Percentiles rank a stretch among this genome's conserved stretches.
phyloP scores from a whole-genome alignment of 257 asterid genomes.

The Solanum stenotomum region DNA sequence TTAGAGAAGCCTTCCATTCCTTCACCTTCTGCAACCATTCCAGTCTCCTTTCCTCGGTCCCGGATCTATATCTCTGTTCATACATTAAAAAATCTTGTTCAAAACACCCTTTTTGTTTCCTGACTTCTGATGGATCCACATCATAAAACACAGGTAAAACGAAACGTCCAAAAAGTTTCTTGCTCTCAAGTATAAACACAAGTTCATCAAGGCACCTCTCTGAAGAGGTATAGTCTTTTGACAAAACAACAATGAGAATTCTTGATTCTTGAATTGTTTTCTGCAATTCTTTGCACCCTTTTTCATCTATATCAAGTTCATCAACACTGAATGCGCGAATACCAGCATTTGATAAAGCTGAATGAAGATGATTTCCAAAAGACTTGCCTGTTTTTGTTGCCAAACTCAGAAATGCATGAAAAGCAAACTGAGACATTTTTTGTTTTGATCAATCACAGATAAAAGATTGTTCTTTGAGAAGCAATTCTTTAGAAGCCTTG shows the following conservation, averaged over 20 bases:
- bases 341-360: slow-evolving; percentile 1
- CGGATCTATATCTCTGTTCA: background rate
- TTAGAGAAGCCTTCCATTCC: slow-evolving; percentile 2
- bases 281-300: background rate
- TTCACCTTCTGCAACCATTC: background rate
- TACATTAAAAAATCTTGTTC: background rate
- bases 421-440: background rate
- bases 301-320: slow-evolving; percentile 3
- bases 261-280: slow-evolving; percentile 1
- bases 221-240: slow-evolving; percentile 3
- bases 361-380: background rate
- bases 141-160: slow-evolving; percentile 12
- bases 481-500: background rate
- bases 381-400: background rate
- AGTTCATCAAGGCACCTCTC: slow-evolving; percentile 10
- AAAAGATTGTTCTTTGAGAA: background rate
- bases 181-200: background rate
- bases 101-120: slow-evolving; percentile 1
- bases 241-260: slow-evolving; percentile 1
- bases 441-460: background rate
- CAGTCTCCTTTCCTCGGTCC: background rate
- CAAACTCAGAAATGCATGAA: background rate
- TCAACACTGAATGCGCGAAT: background rate
- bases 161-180: background rate
- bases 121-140: slow-evolving; percentile 5